Base-by-base conservation (phyloP, 2,329 filamentous ascomycete species). In the Talaromyces atroroseus region DNA sequence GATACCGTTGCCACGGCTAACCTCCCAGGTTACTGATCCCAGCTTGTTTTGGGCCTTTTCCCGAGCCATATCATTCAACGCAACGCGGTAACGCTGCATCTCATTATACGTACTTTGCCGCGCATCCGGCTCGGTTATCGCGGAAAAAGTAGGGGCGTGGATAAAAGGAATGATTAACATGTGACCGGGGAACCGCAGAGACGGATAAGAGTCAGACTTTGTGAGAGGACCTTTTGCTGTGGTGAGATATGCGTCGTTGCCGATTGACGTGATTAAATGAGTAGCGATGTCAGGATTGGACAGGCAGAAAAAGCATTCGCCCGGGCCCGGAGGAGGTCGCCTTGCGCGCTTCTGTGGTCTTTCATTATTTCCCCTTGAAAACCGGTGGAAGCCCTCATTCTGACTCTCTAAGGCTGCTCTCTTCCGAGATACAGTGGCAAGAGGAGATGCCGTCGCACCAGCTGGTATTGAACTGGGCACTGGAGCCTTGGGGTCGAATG, bases 221-320 rank as follows among this genome's bases (percentile, higher is more conserved):
- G 89, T 86, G 0, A 99, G 79, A 5, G 94, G 92, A 0, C 94
- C 94, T 71, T 96, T 96, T 58, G 94, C 90, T 23, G 88, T 94
- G 26, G 94, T 95, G 54, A 97, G 75, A 71, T 97, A 97, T 54
- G 85, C 82, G 59, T 95, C 88, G 18, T 91, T 86, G 53, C 89
- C 94, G 61, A 99, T 92, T 24, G 88, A 91, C 62, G 88, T 88
- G 65, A 96, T 87, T 72, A 99, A 88, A 73, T 99, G 92, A 1
- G 87, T 87, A 52, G 89, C 88, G 46, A 94, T 78, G 59, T 87
- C 88, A 5, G 88, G 84, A 70, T 95, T 96, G 5, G 90, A 92
- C 11, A 99, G 80, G 69, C 94, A 99, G 77, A 99, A 97, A 78
- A 94, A 99, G 75, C 94, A 99, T 65, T 87, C 82, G 52, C 87